phyloP scores from a whole-genome alignment of 2,329 filamentous ascomycete species.

The Fusarium sp. region DNA sequence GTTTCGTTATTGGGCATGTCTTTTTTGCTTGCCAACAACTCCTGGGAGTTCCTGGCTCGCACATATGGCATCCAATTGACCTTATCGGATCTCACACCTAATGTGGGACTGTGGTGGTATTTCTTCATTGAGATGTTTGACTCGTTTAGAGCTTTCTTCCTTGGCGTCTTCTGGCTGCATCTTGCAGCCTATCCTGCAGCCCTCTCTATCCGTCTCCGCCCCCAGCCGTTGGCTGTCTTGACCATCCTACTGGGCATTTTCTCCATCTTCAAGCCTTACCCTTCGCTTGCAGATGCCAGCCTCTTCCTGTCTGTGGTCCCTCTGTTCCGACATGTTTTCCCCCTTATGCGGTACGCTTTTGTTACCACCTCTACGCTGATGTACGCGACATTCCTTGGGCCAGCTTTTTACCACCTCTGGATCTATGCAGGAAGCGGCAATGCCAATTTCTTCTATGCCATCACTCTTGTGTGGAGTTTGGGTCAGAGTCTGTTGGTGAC shows the following conservation, averaged over 20 bases:
- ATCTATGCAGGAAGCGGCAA: slow-evolving; percentile 98
- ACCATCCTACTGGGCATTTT: slow-evolving; percentile 89
- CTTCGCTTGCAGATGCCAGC: slow-evolving; percentile 88
- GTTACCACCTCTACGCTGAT: slow-evolving; percentile 83
- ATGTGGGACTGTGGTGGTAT: slow-evolving; percentile 98
- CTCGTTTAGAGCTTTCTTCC: slow-evolving; percentile 95
- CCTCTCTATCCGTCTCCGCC: slow-evolving; percentile 81
- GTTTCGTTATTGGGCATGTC: slow-evolving; percentile 75
- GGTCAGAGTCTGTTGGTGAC: slow-evolving; percentile 87
- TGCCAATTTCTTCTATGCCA: slow-evolving; percentile 99
- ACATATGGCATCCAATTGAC: slow-evolving; percentile 95
- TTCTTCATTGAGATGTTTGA: slow-evolving; percentile 99
- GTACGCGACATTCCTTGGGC: slow-evolving; percentile 88
- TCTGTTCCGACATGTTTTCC: slow-evolving; percentile 90
- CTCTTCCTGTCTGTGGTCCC: slow-evolving; percentile 86
- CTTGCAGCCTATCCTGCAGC: slow-evolving; percentile 89
- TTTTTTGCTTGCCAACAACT: slow-evolving; percentile 75
- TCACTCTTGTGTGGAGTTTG: slow-evolving; percentile 97
- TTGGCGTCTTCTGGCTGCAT: slow-evolving; percentile 98
- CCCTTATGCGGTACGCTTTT: slow-evolving; percentile 93
- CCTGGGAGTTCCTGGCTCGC: slow-evolving; percentile 87
- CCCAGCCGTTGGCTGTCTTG: slow-evolving; percentile 87
- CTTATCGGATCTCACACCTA: slow-evolving; percentile 91
- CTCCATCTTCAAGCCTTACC: slow-evolving; percentile 96
- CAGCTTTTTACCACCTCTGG: slow-evolving; percentile 97